Conservation (phyloP, 306 rosid genomes). For the Hippophae tibetana region DNA sequence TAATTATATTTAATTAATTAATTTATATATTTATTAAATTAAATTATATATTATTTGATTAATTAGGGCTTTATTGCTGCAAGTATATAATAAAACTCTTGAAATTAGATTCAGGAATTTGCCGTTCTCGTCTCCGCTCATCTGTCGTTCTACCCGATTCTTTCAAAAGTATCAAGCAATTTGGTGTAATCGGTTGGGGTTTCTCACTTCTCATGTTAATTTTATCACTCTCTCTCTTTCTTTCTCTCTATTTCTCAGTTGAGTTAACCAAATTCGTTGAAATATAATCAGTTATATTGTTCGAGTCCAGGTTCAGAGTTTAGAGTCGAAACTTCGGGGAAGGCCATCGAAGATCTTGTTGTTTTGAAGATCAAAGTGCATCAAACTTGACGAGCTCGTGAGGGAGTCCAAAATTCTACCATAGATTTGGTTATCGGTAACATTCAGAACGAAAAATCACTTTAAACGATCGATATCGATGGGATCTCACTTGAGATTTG, state of each 20-base stretch:
- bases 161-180: constrained; percentile 83
- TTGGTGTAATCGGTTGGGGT: constrained; percentile 99
- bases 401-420: constrained; percentile 57
- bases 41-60: no score
- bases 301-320: constrained; percentile 56
- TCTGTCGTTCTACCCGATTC: constrained; percentile 63
- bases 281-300: constrained; percentile 40
- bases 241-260: neutral
- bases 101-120: no score
- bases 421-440: constrained; percentile 67
- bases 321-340: constrained; percentile 43
- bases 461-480: constrained; percentile 46
- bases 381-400: constrained; percentile 34
- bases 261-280: constrained; percentile 51
- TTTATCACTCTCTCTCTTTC: no score
- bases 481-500: constrained; percentile 53
- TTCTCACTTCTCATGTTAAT: constrained; percentile 57
- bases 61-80: no score
- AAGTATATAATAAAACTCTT: no score
- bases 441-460: constrained; percentile 57
- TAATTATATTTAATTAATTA: no score
- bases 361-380: constrained; percentile 82
- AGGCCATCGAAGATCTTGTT: constrained; percentile 53
- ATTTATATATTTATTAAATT: no score
- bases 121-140: no score